Base-by-base conservation (phyloP, 495 filamentous ascomycete species). In the Cryomyces antarcticus region DNA sequence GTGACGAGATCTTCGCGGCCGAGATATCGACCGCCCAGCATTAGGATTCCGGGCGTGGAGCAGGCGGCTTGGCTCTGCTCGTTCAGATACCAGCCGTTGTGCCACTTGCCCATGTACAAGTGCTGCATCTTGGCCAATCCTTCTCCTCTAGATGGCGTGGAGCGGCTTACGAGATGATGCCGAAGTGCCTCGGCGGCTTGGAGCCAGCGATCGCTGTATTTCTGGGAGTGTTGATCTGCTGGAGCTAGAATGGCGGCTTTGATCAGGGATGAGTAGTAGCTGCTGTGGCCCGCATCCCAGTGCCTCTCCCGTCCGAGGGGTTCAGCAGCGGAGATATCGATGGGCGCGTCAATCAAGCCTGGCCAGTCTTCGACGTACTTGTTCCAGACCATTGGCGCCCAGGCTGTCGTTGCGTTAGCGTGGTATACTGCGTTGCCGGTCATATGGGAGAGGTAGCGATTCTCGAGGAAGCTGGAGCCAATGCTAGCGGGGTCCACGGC, bases 341-440 rank as follows among this genome's bases (percentile, higher is more conserved):
- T 40, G 3, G 55, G 57, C 6, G 41, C 49, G 24, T 51, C 53
- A 1, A 53, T 37, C 38, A 58, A 49, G 6, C 53, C 51, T 5
- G 45, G 34, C 43, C 42, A 51, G 9, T 47, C 42, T 7, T 40
- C 37, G 29, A 34, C 30, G 41, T 48, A 55, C 11, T 43, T 48
- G 30, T 33, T 47, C 57, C 57, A 60, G 31, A 60, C 51, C 6
- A 60, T 43, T 24, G 55, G 53, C 12, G 52, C 51, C 55, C 55
- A 54, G 5, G 57, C 52, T n/a, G 33, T 28, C 4, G 53, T 57
- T 6, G 57, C 47, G 37, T 54, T 56, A 1, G 10, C 37, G 28
- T 43, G 37, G 45, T 57, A 60, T 1, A 45, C 33, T 6, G 39
- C 13, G 34, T 58, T 37, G 5, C 49, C 46, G 28, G 52, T 54